Evolutionary conservation across 495 filamentous ascomycete genomes (phyloP), one percentile per base, ranked within the genome.

Genomic region (Endocarpon pusillum): DNA sequence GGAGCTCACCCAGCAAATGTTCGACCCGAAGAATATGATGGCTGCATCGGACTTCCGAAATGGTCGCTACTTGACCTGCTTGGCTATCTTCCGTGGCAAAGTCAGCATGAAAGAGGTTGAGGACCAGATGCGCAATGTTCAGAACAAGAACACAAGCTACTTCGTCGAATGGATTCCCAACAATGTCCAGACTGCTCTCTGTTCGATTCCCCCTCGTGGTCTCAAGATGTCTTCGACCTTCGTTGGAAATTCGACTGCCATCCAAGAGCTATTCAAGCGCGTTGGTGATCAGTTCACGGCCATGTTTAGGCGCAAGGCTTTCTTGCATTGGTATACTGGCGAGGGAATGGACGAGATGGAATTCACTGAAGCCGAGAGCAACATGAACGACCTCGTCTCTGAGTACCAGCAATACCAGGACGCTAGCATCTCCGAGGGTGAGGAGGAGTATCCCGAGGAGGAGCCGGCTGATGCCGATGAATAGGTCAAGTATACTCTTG

Each of bases 271-370:
- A 39, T 99, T 99, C 85, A 96, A 96, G 81, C 89, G 89, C 73
- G 71, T 99, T 47, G 89, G 89, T 55, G 89, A 99, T 54, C 89
- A 99, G 66, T 99, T 99, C 75, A 84, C 78, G 64, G 91, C 91
- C 53, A 99, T 99, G 89, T 99, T 96, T 78, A 71, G 89, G 64
- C 84, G 89, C 59, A 99, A 96, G 78, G 89, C 89, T 75, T 99
- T 99, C 86, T 82, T 99, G 79, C 89, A 96, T 75, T 99, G 89
- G 89, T 99, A 99, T 65, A 99, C 89, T 74, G 85, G 86, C 55
- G 89, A 99, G 76, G 89, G 89, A 69, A 99, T 99, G 89, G 89
- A 99, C 67, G 89, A 99, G 79, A 96, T 96, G 89, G 89, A 99
- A 70, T 99, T 99, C 67, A 96, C 89, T 57, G 91, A 96, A 73